Percentiles rank a stretch among this genome's conserved stretches.
These are phyloP conservation scores for Mycena rosella DNA, from an alignment of 768 basidiomycete genomes.

Conservation along the genomic window DNA sequence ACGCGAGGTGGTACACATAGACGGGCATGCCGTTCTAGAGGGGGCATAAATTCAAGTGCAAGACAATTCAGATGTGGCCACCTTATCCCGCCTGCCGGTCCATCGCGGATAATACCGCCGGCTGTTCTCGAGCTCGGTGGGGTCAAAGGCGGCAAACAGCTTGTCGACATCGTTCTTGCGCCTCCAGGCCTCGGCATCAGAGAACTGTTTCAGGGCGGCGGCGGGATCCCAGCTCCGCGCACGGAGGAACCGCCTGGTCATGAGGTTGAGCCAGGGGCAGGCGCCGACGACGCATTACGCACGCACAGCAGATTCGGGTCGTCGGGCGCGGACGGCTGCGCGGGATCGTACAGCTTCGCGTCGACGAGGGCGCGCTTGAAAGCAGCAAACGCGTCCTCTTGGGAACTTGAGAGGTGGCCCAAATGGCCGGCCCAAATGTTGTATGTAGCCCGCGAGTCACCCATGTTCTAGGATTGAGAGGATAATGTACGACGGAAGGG, in stretches of 20 bases:
- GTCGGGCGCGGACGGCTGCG: conserved; percentile 63
- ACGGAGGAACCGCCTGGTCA: conserved; percentile 85
- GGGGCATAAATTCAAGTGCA: neutral
- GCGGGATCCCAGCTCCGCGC: conserved; percentile 76
- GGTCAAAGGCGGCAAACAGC: conserved; percentile 71
- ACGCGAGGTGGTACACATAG: conserved; percentile 82
- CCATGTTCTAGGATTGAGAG: conserved; percentile 21
- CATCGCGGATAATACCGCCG: conserved; percentile 82
- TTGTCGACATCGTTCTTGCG: conserved; percentile 68
- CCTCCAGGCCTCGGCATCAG: conserved; percentile 77
- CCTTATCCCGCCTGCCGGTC: conserved; percentile 86
- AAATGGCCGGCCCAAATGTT: conserved; percentile 61
- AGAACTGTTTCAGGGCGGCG: conserved; percentile 79
- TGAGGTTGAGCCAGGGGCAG: conserved; percentile 5
- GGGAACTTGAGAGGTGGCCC: conserved; percentile 64
- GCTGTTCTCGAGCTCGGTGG: conserved; percentile 69
- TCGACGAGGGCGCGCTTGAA: conserved; percentile 68
- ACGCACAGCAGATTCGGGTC: conserved; percentile 77
- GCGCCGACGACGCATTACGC: neutral
- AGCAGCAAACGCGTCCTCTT: conserved; percentile 59
- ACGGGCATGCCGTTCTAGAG: conserved; percentile 74
- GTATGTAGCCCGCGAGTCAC: conserved; percentile 14
- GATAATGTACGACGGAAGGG: neutral
- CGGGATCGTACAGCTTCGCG: conserved; percentile 63
- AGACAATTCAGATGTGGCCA: conserved; percentile 38